Conservation (phyloP, 129 eudicot species). For the Pseudognaphalium luteoalbum region DNA sequence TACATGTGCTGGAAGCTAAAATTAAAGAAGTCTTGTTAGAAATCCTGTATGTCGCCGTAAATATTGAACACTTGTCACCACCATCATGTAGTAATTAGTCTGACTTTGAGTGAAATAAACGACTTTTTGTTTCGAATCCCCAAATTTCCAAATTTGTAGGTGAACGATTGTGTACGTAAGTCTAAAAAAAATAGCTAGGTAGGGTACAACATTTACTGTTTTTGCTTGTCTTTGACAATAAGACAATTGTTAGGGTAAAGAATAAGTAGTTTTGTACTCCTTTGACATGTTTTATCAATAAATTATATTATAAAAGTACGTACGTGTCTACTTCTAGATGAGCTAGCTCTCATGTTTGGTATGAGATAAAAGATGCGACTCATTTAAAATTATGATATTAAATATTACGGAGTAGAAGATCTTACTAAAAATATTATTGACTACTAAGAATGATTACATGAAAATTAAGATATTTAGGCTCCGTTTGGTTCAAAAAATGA, state of each 20-base stretch:
- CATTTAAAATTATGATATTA: too few relatives aligned
- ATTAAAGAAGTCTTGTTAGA: not conserved
- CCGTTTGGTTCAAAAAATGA: too few relatives aligned
- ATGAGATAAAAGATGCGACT: not conserved
- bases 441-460: too few relatives aligned
- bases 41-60: not conserved
- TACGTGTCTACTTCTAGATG: not conserved
- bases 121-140: not conserved
- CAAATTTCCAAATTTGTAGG: not conserved
- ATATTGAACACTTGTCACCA: slow-evolving; percentile 19
- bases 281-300: not conserved
- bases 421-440: too few relatives aligned
- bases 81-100: slow-evolving; percentile 4
- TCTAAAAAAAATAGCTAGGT: slow-evolving; percentile 5
- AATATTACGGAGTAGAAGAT: too few relatives aligned
- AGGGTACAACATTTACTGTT: not conserved
- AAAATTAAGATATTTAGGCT: too few relatives aligned
- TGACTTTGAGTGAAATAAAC: slow-evolving; percentile 15
- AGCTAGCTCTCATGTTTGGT: not conserved
- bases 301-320: not conserved
- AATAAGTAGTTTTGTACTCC: not conserved
- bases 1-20: not conserved
- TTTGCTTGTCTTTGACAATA: slow-evolving; percentile 33
- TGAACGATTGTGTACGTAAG: slow-evolving; percentile 3
- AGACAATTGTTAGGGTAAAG: slow-evolving; percentile 5